These are phyloP conservation scores for Penicillium aurantiogriseum DNA, from an alignment of 2,329 filamentous ascomycete species.

Conservation along the genomic window DNA sequence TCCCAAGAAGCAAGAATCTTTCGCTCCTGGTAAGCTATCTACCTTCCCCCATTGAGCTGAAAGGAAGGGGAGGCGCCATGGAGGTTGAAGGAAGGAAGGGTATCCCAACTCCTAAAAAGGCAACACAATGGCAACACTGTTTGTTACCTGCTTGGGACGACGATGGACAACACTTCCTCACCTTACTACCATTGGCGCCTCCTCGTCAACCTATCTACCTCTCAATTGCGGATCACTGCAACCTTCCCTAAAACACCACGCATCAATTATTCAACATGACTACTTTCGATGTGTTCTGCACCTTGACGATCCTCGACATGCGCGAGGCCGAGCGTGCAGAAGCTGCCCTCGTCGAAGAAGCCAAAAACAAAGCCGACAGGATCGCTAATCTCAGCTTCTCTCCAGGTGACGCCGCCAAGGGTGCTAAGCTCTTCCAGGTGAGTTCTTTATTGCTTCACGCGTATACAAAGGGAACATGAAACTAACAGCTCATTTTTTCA, in stretches of 20 bases:
- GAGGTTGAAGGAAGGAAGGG: background rate
- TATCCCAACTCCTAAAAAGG: background rate
- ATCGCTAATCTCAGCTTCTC: conserved; percentile 28
- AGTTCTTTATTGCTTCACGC: conserved; percentile 9
- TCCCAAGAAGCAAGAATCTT: conserved; percentile 24
- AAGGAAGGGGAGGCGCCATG: background rate
- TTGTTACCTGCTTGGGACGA: background rate
- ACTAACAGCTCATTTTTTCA: conserved; percentile 26
- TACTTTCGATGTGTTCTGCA: conserved; percentile 27
- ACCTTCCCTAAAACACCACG: background rate
- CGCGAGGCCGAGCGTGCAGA: conserved; percentile 26
- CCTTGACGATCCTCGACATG: conserved; percentile 23
- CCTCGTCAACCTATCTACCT: background rate
- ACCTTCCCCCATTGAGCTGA: background rate
- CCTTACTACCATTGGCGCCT: background rate
- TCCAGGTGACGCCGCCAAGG: conserved; percentile 89
- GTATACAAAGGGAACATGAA: background rate
- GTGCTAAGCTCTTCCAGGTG: conserved; percentile 95
- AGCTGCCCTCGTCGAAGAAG: background rate
- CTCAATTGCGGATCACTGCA: conserved; percentile 3
- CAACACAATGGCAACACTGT: background rate
- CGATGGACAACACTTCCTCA: background rate
- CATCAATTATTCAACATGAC: conserved; percentile 20
- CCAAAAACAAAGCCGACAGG: background rate
- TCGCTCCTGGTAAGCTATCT: conserved; percentile 27